These are phyloP conservation scores for Trifolium fragiferum DNA, from an alignment of 306 rosid genomes.

Conservation along the genomic window DNA sequence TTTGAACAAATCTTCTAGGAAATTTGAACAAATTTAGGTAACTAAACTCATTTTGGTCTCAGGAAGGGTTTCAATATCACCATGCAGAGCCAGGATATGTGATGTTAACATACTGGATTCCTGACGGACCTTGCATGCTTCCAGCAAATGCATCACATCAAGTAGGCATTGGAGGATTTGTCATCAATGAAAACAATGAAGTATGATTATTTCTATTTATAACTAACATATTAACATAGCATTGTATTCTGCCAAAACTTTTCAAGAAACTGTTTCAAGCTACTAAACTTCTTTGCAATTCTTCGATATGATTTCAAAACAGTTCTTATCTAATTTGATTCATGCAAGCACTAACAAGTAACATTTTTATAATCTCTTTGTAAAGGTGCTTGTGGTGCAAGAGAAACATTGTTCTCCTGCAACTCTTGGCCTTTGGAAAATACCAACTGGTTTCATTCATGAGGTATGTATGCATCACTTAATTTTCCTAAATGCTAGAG, in stretches of 20 bases:
- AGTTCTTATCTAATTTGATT: constrained; percentile 28
- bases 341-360: constrained; percentile 22
- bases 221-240: neutral
- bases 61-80: constrained; percentile 93
- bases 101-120: constrained; percentile 96
- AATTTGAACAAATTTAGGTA: constrained; percentile 33
- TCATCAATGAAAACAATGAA: constrained; percentile 75
- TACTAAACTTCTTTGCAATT: constrained; percentile 11
- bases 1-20: neutral
- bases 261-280: constrained; percentile 7
- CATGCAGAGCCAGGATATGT: constrained; percentile 90
- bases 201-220: constrained; percentile 47
- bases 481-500: neutral
- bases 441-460: constrained; percentile 91
- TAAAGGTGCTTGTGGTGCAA: constrained; percentile 94
- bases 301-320: neutral
- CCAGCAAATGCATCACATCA: constrained; percentile 95
- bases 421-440: constrained; percentile 80
- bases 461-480: constrained; percentile 64
- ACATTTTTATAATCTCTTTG: constrained; percentile 19
- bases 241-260: constrained; percentile 6
- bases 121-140: constrained; percentile 92
- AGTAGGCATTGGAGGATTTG: constrained; percentile 97
- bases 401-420: constrained; percentile 77
- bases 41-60: constrained; percentile 48